phyloP scores from a whole-genome alignment of 345 rosid species.

The Boechera divaricarpa region DNA sequence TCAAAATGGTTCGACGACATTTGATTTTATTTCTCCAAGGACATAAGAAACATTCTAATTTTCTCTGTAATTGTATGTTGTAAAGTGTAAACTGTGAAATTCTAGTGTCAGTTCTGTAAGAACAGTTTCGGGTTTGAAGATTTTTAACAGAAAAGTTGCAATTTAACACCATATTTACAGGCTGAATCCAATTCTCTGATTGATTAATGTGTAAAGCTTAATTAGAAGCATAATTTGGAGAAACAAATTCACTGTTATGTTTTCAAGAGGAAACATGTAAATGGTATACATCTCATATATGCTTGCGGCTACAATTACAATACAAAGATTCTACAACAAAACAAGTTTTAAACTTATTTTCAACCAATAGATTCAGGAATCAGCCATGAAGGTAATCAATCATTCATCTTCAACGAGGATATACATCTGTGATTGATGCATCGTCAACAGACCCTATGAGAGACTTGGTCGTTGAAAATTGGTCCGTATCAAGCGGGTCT shows the following conservation, averaged over 20 bases:
- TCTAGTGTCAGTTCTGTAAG: neutral
- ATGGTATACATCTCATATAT: neutral
- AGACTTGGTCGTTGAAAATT: conserved; percentile 33
- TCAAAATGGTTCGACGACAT: neutral
- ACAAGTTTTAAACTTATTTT: neutral
- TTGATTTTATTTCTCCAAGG: conserved; percentile 1
- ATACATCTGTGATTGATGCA: conserved; percentile 49
- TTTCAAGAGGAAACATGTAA: neutral
- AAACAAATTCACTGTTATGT: neutral
- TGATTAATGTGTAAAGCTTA: neutral
- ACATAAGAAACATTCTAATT: neutral
- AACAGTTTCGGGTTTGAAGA: neutral
- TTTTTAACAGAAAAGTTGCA: neutral
- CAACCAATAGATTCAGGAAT: neutral
- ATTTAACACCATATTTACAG: neutral
- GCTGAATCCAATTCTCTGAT: neutral
- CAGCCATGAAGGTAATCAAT: neutral
- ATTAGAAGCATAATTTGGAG: neutral
- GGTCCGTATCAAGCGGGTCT: conserved; percentile 25
- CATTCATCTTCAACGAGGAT: conserved; percentile 49
- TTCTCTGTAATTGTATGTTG: neutral
- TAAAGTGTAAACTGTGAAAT: neutral
- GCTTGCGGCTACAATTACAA: neutral
- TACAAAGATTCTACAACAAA: neutral
- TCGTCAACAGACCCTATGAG: conserved; percentile 46